These are phyloP conservation scores for Diaporthe ampelina DNA, from an alignment of 2,329 filamentous ascomycete genomes.

Conservation along the genomic window DNA sequence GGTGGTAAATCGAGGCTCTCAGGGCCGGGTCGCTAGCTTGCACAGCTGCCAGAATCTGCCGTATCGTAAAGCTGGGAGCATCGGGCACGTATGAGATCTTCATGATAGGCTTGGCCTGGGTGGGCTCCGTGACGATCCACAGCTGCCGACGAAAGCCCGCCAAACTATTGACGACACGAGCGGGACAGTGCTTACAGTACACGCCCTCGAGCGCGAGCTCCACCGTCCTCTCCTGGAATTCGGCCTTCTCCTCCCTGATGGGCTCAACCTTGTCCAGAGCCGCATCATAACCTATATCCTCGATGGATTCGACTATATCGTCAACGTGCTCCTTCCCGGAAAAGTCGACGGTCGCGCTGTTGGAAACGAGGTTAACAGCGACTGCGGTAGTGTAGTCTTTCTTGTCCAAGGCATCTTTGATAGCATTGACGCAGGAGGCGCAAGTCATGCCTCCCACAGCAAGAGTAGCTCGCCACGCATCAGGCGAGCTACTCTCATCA, in stretches of 20 bases:
- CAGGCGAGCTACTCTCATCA: constrained; percentile 46
- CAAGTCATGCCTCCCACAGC: constrained; percentile 82
- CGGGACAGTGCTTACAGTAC: constrained; percentile 80
- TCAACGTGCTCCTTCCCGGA: constrained; percentile 60
- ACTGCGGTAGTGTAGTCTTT: constrained; percentile 70
- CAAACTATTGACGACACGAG: constrained; percentile 68
- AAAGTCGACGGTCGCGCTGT: constrained; percentile 75
- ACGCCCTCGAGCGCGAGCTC: constrained; percentile 79
- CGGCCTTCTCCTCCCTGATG: constrained; percentile 49
- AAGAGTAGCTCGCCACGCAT: constrained; percentile 65
- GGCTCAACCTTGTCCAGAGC: constrained; percentile 65
- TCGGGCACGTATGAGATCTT: constrained; percentile 79
- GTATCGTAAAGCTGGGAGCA: constrained; percentile 79
- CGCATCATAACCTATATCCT: constrained; percentile 77
- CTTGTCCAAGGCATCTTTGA: constrained; percentile 71
- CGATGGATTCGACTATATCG: constrained; percentile 66
- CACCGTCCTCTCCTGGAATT: constrained; percentile 65
- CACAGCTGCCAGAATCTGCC: constrained; percentile 79
- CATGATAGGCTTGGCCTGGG: constrained; percentile 75
- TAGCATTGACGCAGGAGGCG: constrained; percentile 74
- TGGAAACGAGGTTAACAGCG: constrained; percentile 75
- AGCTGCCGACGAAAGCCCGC: constrained; percentile 65
- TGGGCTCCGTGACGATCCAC: constrained; percentile 67
- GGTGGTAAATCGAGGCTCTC: constrained; percentile 79
- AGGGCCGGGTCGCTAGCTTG: constrained; percentile 76